Base-by-base conservation (phyloP, 1,284 basidiomycete species). In the Pseudozyma tsukubaensis region DNA sequence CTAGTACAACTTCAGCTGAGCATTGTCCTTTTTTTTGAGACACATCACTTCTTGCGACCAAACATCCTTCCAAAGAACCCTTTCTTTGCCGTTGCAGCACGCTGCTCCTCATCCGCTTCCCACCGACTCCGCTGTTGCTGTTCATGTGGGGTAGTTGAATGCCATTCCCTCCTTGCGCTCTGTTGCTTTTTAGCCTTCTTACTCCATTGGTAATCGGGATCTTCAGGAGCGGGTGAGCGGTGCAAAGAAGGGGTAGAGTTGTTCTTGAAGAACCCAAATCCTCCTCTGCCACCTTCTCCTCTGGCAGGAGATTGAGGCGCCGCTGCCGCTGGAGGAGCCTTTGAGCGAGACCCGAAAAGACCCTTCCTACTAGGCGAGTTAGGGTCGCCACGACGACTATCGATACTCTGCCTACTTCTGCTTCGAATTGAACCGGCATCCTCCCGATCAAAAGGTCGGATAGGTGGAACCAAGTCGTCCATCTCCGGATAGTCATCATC, bases 171-270 rank as follows among this genome's bases (percentile, higher is more conserved):
- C 50, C 34, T 51, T 35, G 36, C 14, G 0, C n/a, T 44, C 40
- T 59, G 55, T 11, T 44, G 35, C 14, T 21, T 48, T 40, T 12
- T 7, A 32, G 50, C 12, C 36, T 43, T 53, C 39, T 56, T 63
- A 18, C 24, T 40, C 72, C 72, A 75, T 34, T 71, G 53, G 63
- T 68, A 71, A 37, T 68, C 72, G 10, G 50, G 50, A 36, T 75
- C 72, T 24, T 75, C 72, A 5, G 68, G 72, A 3, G 72, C 65
- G 9, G 71, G 61, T 0, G 42, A 21, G 14, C 70, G 59, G 29
- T 51, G 70, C 2, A 73, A 32, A 12, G 71, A 68, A 1, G 71
- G 71, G 4, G 61, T 64, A 13, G 71, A 73, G 16, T 55, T 52
- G 52, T 72, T 68, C 7, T 51, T 50, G 37, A 72, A 70, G 14